Base-by-base conservation (phyloP, 192 early-diverging fungal genomes). In the Gryganskiella cystojenkinii region DNA sequence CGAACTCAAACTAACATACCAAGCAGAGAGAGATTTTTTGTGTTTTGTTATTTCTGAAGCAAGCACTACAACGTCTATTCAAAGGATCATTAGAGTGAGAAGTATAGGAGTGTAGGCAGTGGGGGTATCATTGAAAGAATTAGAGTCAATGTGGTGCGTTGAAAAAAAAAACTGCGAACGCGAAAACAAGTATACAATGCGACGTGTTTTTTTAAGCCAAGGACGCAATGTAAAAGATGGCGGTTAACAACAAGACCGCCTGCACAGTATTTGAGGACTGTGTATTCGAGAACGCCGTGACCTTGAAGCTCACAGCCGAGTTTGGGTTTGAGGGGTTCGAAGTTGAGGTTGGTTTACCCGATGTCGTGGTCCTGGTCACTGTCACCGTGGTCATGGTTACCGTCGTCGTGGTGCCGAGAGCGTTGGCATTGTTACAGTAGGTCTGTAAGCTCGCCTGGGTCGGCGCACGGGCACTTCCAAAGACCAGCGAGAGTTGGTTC, bases 401-500 rank as follows among this genome's bases (percentile, higher is more conserved):
- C 19, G n/a, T n/a, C 24, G 7, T 35, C 4, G 27, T 15, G 5
- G 27, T 11, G 1, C 14, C 45, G 11, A 10, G 37, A 20, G 27
- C 14, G 2, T 14, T 19, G 20, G 22, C 13, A 3, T 35, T 8
- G 25, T 47, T 68, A 25, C 74, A 78, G 27, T 64, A 78, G 25
- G 55, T 42, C 31, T 52, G 52, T 0, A 78, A 61, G 10, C 67
- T 78, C 17, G 74, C 4, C 24, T 47, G 47, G 0, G 55, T 9
- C 1, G 74, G 74, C 0, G 61, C 45, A 0, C 52, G 34, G 47
- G n/a, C 2, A 25, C 61, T 64, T 31, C 74, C 74, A 60, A 78
- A 69, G 34, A 78, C 59, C 19, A 68, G 28, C 2, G n/a, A 31
- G 19, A 69, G 19, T 31, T 78, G 74, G 37, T 69, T 47, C 3